Evolutionary conservation across 2,329 filamentous ascomycete species (phyloP).

Genomic region (Arthrobotrys sphaeroides): DNA sequence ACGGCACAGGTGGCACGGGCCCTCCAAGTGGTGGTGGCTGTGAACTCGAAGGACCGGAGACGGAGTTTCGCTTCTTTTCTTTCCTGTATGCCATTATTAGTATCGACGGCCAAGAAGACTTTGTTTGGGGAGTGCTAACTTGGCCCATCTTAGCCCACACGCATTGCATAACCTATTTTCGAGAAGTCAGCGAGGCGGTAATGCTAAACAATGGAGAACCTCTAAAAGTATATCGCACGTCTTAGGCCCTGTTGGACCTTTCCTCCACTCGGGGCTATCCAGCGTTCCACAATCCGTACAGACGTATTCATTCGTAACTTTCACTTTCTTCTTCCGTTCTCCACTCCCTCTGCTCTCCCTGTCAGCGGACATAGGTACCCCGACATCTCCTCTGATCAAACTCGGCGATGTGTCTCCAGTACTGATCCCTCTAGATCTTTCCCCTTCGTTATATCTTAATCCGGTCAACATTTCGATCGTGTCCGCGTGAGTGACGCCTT

Average conservation of each 20-base stretch:
- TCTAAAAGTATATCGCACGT: conserved; percentile 64
- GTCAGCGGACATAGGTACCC: conserved; percentile 83
- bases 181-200: too few species aligned
- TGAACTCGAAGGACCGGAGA: conserved; percentile 54
- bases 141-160: conserved; percentile 79
- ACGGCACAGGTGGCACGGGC: conserved; percentile 24
- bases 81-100: conserved; percentile 52
- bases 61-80: conserved; percentile 57
- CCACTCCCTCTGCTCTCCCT: conserved; percentile 73
- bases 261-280: conserved; percentile 95
- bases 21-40: conserved; percentile 41
- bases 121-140: conserved; percentile 64
- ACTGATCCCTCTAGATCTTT: conserved; percentile 85
- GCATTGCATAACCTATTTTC: conserved; percentile 80
- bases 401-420: conserved; percentile 83
- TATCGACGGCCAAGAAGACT: neutral
- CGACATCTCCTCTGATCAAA: conserved; percentile 83
- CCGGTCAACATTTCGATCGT: conserved; percentile 94
- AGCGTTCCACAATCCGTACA: conserved; percentile 95
- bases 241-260: conserved; percentile 90
- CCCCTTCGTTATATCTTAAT: conserved; percentile 84
- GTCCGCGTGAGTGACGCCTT: conserved; percentile 79
- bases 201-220: neutral
- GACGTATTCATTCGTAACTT: conserved; percentile 86
- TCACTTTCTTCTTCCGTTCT: conserved; percentile 87